These are phyloP conservation scores for Cryptococcus sp. DNA, from an alignment of 1,284 basidiomycete genomes.

Conservation along the genomic window DNA sequence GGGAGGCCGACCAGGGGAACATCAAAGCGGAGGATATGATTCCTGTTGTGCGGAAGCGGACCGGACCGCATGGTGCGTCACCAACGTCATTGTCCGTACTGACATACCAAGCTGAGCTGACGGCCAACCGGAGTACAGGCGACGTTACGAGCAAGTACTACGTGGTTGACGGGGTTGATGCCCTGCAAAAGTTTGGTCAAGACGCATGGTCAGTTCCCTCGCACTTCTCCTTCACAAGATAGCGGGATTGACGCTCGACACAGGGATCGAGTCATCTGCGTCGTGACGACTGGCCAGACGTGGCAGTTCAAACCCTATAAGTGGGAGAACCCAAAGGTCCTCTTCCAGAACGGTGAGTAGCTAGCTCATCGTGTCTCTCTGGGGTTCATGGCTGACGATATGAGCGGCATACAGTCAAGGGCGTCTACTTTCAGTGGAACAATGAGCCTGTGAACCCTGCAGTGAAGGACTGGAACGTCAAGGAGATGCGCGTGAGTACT, in stretches of 20 bases:
- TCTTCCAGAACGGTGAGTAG: constrained; percentile 89
- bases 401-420: constrained; percentile 66
- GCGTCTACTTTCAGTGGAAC: constrained; percentile 86
- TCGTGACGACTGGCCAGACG: constrained; percentile 93
- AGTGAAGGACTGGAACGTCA: constrained; percentile 95
- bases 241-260: background rate
- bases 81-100: background rate
- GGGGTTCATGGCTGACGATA: constrained; percentile 1
- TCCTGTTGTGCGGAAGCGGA: constrained; percentile 72
- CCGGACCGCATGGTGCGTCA: constrained; percentile 37
- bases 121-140: constrained; percentile 56
- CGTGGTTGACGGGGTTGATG: constrained; percentile 89
- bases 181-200: constrained; percentile 80
- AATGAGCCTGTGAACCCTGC: constrained; percentile 84
- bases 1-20: constrained; percentile 60
- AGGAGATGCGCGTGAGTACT: constrained; percentile 74
- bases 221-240: background rate
- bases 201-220: constrained; percentile 66
- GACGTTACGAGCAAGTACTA: constrained; percentile 59
- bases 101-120: background rate
- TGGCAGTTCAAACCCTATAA: constrained; percentile 98
- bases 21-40: constrained; percentile 76
- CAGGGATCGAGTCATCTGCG: constrained; percentile 86
- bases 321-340: constrained; percentile 84
- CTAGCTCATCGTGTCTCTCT: too few species aligned